These are phyloP conservation scores for Dioszegia crocea DNA, from an alignment of 768 basidiomycete species.

Conservation along the genomic window DNA sequence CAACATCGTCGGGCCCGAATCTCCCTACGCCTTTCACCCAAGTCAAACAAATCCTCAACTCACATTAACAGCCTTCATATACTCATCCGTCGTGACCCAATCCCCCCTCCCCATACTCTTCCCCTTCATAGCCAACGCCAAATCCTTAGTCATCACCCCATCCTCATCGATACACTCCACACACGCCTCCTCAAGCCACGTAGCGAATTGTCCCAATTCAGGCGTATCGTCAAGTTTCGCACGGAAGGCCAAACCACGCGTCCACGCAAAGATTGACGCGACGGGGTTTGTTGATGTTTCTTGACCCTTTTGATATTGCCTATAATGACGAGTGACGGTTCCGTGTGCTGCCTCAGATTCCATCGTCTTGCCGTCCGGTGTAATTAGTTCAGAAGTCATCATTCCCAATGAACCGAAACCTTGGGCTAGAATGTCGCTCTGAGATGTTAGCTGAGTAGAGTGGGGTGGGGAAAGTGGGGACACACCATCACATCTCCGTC, in stretches of 20 bases:
- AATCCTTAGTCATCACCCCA: conserved; percentile 93
- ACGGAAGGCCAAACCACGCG: conserved; percentile 84
- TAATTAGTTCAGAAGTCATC: conserved; percentile 96
- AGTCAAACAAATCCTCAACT: conserved; percentile 7
- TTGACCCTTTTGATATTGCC: conserved; percentile 93
- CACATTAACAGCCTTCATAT: conserved; percentile 89
- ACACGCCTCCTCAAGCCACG: conserved; percentile 77
- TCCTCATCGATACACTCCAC: conserved; percentile 87
- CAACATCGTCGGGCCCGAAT: too few relatives aligned
- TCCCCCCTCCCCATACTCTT: conserved; percentile 84
- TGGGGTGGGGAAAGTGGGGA: not conserved
- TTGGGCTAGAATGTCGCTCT: conserved; percentile 92
- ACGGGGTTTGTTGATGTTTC: conserved; percentile 99
- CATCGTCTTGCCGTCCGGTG: conserved; percentile 85
- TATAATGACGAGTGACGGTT: conserved; percentile 83
- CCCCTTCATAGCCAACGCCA: conserved; percentile 90
- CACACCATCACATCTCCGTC: conserved; percentile 69
- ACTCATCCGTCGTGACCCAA: conserved; percentile 92
- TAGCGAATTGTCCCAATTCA: conserved; percentile 66
- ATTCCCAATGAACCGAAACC: conserved; percentile 95
- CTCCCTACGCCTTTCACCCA: too few relatives aligned
- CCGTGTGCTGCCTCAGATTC: conserved; percentile 98
- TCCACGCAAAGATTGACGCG: conserved; percentile 98
- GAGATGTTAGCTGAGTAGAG: conserved; percentile 30
- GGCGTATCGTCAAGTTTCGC: conserved; percentile 86